Conservation (phyloP, 441 rosid species). For the Euphorbia celastroides region DNA sequence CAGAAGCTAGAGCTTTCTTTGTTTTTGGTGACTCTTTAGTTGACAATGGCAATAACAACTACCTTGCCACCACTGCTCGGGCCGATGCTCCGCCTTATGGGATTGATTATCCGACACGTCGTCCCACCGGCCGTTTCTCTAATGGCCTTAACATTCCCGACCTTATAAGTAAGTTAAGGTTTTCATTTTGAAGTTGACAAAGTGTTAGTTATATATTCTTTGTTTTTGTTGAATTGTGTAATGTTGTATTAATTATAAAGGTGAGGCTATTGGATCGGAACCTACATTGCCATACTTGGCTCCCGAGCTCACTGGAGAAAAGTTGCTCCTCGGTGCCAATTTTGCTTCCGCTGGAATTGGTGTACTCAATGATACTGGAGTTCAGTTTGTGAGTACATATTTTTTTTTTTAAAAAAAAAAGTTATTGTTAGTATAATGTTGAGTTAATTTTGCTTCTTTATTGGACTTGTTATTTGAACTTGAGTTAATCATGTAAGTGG, state of each 20-base stretch:
- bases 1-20: slow-evolving; percentile 82
- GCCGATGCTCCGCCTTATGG: slow-evolving; percentile 87
- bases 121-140: slow-evolving; percentile 88
- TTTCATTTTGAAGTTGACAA: not conserved
- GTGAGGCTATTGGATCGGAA: slow-evolving; percentile 69
- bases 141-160: slow-evolving; percentile 95
- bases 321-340: slow-evolving; percentile 79
- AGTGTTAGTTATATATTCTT: not conserved
- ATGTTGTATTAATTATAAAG: slow-evolving; percentile 25
- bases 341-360: slow-evolving; percentile 98
- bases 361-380: slow-evolving; percentile 87
- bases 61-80: slow-evolving; percentile 78
- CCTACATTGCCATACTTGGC: slow-evolving; percentile 84
- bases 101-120: slow-evolving; percentile 74
- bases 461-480: not conserved
- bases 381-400: slow-evolving; percentile 68
- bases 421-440: not conserved
- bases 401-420: not conserved
- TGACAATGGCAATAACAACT: slow-evolving; percentile 89
- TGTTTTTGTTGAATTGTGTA: not conserved
- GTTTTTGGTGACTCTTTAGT: slow-evolving; percentile 93
- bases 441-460: not conserved
- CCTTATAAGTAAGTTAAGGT: slow-evolving; percentile 48
- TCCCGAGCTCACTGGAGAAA: slow-evolving; percentile 61
- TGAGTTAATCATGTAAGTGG: not conserved